These are phyloP conservation scores for Phyllosticta paracitricarpa DNA, from an alignment of 2,329 filamentous ascomycete species.

Conservation along the genomic window DNA sequence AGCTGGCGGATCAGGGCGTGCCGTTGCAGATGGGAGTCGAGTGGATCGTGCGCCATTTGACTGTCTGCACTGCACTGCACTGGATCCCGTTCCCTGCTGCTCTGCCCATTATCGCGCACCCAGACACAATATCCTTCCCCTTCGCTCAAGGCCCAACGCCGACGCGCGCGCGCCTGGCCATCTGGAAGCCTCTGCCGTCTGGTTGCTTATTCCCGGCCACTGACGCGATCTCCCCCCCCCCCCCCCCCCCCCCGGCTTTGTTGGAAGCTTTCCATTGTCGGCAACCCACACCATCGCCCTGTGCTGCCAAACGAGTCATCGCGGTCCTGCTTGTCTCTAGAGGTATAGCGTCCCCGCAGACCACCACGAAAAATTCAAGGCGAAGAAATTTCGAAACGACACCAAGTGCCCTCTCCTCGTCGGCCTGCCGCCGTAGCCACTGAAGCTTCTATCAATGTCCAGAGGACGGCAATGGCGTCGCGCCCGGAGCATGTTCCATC, in stretches of 20 bases:
- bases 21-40: not conserved
- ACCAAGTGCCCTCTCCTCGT: not conserved
- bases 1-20: not conserved
- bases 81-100: not conserved
- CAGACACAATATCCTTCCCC: not conserved
- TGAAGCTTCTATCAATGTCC: not conserved
- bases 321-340: not conserved
- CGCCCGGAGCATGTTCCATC: not conserved
- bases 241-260: too few relatives aligned
- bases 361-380: not conserved
- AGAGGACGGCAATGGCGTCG: too few relatives aligned
- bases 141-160: not conserved
- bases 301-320: not conserved
- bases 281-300: not conserved
- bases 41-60: not conserved
- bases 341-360: not conserved
- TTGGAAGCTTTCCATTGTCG: not conserved
- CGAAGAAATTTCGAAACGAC: not conserved
- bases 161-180: not conserved
- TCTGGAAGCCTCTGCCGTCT: not conserved
- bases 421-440: not conserved
- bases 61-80: not conserved
- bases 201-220: not conserved
- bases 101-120: not conserved
- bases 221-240: not conserved